Percentiles rank a stretch among this genome's conserved stretches.
Conservation (phyloP, 2,329 filamentous ascomycete genomes). For the Gaeumannomyces tritici region DNA sequence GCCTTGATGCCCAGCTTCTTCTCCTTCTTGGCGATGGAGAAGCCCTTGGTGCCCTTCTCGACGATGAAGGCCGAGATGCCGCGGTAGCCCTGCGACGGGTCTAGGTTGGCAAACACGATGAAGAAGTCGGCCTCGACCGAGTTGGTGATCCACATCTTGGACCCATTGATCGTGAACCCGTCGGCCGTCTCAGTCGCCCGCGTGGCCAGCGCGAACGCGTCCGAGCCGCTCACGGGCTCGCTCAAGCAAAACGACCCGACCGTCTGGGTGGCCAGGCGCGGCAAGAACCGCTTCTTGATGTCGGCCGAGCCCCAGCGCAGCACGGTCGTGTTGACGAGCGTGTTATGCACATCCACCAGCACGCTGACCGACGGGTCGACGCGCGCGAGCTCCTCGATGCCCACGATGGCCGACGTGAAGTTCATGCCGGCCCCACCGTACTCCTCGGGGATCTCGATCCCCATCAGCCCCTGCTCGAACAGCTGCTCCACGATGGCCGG, state of each 20-base stretch:
- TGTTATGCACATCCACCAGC: constrained; percentile 96
- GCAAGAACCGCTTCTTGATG: constrained; percentile 78
- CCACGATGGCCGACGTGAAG: constrained; percentile 92
- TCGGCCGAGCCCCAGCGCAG: constrained; percentile 72
- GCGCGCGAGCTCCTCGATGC: constrained; percentile 90
- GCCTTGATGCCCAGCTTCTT: constrained; percentile 98
- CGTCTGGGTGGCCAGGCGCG: constrained; percentile 80
- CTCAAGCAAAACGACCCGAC: constrained; percentile 90
- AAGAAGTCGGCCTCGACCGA: constrained; percentile 89
- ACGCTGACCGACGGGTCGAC: constrained; percentile 94
- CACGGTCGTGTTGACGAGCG: constrained; percentile 87
- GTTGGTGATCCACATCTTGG: constrained; percentile 99
- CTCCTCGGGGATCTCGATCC: constrained; percentile 93
- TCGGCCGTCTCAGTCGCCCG: constrained; percentile 75
- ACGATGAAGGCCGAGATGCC: constrained; percentile 95
- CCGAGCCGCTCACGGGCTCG: constrained; percentile 85
- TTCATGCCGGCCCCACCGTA: constrained; percentile 97
- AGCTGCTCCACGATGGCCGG: constrained; percentile 77
- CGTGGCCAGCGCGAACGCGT: constrained; percentile 91
- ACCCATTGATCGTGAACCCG: constrained; percentile 80
- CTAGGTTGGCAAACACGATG: constrained; percentile 94
- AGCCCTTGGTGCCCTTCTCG: constrained; percentile 81
- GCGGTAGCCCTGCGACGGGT: constrained; percentile 88
- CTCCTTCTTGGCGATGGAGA: constrained; percentile 97
- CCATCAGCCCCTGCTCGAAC: constrained; percentile 97